Conservation (phyloP, 495 filamentous ascomycete species). For the Glutinoglossum americanum region DNA sequence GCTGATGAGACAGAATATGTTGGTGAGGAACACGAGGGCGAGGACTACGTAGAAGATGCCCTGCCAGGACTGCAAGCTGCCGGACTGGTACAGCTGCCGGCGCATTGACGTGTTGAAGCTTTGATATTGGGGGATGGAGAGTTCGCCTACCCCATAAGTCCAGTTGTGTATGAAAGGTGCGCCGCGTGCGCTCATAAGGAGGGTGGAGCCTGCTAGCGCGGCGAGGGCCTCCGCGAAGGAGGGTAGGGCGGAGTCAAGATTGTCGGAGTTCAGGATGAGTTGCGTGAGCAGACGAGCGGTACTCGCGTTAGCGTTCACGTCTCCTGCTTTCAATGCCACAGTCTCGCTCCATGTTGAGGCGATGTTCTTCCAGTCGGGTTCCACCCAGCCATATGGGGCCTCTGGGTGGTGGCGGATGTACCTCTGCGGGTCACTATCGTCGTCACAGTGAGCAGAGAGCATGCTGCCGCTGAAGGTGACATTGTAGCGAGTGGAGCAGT, state of each 20-base stretch:
- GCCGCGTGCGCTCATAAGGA: no score
- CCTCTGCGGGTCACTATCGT: constrained; percentile 24
- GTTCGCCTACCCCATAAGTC: constrained; percentile 4
- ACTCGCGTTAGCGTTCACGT: no score
- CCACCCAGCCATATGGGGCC: constrained; percentile 14
- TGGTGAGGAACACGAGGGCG: constrained; percentile 35
- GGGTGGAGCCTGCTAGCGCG: no score
- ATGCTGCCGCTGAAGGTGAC: constrained; percentile 31
- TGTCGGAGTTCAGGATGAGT: no score
- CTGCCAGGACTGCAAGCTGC: constrained; percentile 33
- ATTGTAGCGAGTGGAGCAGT: constrained; percentile 41
- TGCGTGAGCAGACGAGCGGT: no score
- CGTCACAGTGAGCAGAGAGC: constrained; percentile 35
- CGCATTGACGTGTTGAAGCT: constrained; percentile 33
- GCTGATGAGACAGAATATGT: constrained; percentile 36
- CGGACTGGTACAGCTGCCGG: constrained; percentile 39
- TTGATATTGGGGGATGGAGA: constrained; percentile 22
- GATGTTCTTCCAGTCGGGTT: constrained; percentile 34
- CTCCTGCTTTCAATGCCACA: no score
- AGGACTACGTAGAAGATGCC: constrained; percentile 41
- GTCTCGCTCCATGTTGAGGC: no score
- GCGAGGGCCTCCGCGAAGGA: no score
- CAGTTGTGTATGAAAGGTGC: no score
- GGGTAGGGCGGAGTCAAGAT: no score
- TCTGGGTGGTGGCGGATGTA: constrained; percentile 23